Evolutionary conservation across 257 asterid genomes (phyloP).

Genomic region (Rhazya stricta): DNA sequence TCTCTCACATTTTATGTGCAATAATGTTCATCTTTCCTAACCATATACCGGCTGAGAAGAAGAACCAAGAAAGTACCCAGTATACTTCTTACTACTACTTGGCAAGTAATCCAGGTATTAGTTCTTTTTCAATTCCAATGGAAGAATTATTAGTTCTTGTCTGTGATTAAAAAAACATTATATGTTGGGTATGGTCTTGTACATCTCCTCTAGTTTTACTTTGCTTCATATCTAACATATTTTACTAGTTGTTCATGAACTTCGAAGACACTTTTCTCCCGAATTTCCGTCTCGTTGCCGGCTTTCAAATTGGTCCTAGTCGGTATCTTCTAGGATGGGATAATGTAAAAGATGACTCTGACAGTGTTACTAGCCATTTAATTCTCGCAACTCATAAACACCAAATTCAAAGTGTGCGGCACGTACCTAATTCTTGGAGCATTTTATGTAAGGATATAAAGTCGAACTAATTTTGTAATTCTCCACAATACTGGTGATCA

Average conservation of each 20-base stretch:
- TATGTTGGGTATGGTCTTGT: constrained; percentile 25
- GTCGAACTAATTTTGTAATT: too few species aligned
- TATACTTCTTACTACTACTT: background rate
- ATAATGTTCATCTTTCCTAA: background rate
- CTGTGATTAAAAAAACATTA: constrained; percentile 14
- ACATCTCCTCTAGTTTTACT: constrained; percentile 11
- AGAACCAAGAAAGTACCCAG: background rate
- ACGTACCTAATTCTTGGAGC: too few species aligned
- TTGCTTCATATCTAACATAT: constrained; percentile 19
- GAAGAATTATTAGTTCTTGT: constrained; percentile 40
- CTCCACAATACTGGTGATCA: too few species aligned
- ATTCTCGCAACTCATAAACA: background rate
- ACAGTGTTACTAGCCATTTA: background rate
- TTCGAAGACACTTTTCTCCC: constrained; percentile 35
- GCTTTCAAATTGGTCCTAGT: constrained; percentile 16
- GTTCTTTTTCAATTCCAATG: constrained; percentile 34
- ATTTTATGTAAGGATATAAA: too few species aligned
- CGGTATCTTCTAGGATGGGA: background rate
- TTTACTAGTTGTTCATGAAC: constrained; percentile 28
- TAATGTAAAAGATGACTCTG: background rate
- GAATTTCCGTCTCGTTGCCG: constrained; percentile 36
- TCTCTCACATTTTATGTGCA: background rate
- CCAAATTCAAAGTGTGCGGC: background rate
- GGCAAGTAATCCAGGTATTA: background rate
- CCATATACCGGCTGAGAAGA: constrained; percentile 1